Evolutionary conservation across 176 grass and related monocot genomes (phyloP).

Genomic region (Metroxylon sagu): DNA sequence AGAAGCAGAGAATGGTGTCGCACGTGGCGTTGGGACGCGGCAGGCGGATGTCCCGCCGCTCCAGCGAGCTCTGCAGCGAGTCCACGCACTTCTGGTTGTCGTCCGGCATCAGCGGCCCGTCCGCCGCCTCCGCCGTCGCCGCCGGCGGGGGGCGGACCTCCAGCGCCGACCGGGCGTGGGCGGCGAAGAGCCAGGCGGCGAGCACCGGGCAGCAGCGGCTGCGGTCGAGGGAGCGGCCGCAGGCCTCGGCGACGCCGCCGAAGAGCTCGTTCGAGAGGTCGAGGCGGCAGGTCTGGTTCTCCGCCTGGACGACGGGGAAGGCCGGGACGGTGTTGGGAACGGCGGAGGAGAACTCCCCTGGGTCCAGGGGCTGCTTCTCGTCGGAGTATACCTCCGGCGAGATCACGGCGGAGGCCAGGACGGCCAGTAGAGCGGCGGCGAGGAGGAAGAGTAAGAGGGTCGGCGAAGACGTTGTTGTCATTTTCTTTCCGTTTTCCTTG

Average conservation of each 20-base stretch:
- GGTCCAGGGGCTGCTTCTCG: conserved; percentile 16
- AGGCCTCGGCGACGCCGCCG: conserved; percentile 84
- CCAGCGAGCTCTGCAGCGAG: conserved; percentile 62
- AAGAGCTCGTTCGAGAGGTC: conserved; percentile 96
- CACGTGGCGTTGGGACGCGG: conserved; percentile 65
- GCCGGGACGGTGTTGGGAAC: conserved; percentile 31
- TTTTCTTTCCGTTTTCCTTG: too few species aligned
- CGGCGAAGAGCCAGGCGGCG: conserved; percentile 96
- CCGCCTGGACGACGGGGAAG: conserved; percentile 26
- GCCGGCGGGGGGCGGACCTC: conserved; percentile 32
- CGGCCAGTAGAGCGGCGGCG: conserved; percentile 19
- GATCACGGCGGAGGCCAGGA: conserved; percentile 18
- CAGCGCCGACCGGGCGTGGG: conserved; percentile 82
- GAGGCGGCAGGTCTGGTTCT: conserved; percentile 47
- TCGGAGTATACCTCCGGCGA: conserved; percentile 27
- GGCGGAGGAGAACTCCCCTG: conserved; percentile 15
- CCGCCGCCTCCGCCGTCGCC: conserved; percentile 25
- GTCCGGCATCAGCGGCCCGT: conserved; percentile 81
- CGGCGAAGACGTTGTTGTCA: too few species aligned
- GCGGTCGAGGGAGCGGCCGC: conserved; percentile 70
- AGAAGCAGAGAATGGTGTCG: conserved; percentile 93
- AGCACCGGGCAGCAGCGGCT: conserved; percentile 92
- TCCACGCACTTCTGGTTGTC: conserved; percentile 96
- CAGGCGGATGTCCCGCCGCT: conserved; percentile 53
- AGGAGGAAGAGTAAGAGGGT: not conserved